Percentiles rank a stretch among this genome's conserved stretches.
These are phyloP conservation scores for Phytophthora hibernalis DNA, from an alignment of 352 stramenopile genomes.

Conservation along the genomic window DNA sequence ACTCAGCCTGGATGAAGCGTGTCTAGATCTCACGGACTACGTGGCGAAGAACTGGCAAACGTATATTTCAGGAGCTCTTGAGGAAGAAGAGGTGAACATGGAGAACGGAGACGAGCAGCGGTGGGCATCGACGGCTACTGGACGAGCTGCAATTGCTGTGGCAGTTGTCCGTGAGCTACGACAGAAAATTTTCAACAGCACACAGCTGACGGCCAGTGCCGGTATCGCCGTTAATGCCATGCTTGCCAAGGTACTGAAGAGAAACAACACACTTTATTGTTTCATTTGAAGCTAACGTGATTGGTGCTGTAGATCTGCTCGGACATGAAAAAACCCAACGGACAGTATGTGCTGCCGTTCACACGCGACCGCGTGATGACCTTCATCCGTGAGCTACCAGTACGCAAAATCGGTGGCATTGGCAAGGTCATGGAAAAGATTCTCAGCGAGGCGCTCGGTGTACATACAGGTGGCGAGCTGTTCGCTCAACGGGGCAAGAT, in stretches of 20 bases:
- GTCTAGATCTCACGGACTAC: slow-evolving; percentile 94
- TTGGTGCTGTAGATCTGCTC: slow-evolving; percentile 83
- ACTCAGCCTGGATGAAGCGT: slow-evolving; percentile 96
- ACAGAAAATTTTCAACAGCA: slow-evolving; percentile 79
- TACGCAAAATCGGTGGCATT: slow-evolving; percentile 95
- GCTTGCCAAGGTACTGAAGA: slow-evolving; percentile 88
- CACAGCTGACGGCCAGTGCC: slow-evolving; percentile 94
- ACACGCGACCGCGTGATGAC: slow-evolving; percentile 71
- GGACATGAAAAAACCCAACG: slow-evolving; percentile 97
- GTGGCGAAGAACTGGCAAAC: slow-evolving; percentile 66
- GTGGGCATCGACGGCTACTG: slow-evolving; percentile 18
- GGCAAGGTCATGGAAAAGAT: slow-evolving; percentile 97
- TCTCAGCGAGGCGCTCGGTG: slow-evolving; percentile 74
- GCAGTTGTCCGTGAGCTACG: slow-evolving; percentile 89
- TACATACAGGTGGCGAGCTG: slow-evolving; percentile 88
- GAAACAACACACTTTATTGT: neutral
- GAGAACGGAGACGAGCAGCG: slow-evolving; percentile 6
- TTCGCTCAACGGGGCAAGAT: slow-evolving; percentile 65
- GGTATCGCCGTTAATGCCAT: slow-evolving; percentile 93
- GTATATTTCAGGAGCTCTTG: slow-evolving; percentile 35
- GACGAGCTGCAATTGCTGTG: slow-evolving; percentile 43
- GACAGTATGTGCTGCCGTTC: slow-evolving; percentile 92
- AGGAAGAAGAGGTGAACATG: slow-evolving; percentile 21
- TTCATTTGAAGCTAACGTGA: slow-evolving; percentile 3
- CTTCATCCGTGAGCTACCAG: slow-evolving; percentile 91